Evolutionary conservation across 495 filamentous ascomycete genomes (phyloP).

Genomic region (Aspergillus haitiensis): DNA sequence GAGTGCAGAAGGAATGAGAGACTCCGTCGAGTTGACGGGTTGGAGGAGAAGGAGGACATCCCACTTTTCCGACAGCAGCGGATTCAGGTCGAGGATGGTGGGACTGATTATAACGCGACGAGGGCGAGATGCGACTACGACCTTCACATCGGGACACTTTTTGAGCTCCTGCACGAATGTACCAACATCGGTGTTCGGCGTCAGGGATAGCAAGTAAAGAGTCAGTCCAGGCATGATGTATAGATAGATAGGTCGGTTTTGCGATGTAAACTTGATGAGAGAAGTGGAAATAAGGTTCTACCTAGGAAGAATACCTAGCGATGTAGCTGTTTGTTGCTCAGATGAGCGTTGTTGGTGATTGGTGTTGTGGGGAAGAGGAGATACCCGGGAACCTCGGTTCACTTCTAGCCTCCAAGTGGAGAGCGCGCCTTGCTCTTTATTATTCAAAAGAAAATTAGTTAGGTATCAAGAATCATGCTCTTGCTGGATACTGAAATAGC

Average conservation of each 20-base stretch:
- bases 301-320: too few relatives aligned
- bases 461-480: too few relatives aligned
- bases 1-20: conserved; percentile 38
- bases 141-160: conserved; percentile 27
- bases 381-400: too few relatives aligned
- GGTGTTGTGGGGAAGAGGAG: too few relatives aligned
- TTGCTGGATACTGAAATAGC: too few relatives aligned
- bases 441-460: too few relatives aligned
- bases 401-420: too few relatives aligned
- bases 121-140: conserved; percentile 48
- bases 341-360: too few relatives aligned
- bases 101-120: conserved; percentile 54
- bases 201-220: conserved; percentile 46
- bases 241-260: neutral
- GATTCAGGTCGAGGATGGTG: conserved; percentile 42
- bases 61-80: conserved; percentile 54
- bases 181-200: conserved; percentile 17
- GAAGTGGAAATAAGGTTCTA: too few relatives aligned
- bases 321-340: too few relatives aligned
- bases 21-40: conserved; percentile 12
- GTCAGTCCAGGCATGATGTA: conserved; percentile 48
- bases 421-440: too few relatives aligned
- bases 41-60: conserved; percentile 55
- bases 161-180: conserved; percentile 30
- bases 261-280: too few relatives aligned